phyloP scores from a whole-genome alignment of 2,329 filamentous ascomycete species.

The Sarocladium strictum region DNA sequence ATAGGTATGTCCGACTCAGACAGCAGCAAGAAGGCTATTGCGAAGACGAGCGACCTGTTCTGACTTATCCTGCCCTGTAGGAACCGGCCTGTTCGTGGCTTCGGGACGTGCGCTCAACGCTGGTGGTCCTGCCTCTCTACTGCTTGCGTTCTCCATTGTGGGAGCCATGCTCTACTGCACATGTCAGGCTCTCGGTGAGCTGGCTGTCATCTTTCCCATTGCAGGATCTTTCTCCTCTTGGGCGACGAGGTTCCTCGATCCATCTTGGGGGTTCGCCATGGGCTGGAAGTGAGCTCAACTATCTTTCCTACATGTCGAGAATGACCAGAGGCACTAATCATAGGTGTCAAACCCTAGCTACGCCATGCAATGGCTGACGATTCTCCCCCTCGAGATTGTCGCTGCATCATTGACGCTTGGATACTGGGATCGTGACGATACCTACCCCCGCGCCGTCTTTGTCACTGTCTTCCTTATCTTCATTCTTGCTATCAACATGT shows the following conservation, averaged over 20 bases:
- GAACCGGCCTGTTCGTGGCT: constrained; percentile 81
- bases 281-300: constrained; percentile 68
- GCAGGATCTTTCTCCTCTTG: constrained; percentile 89
- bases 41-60: no score
- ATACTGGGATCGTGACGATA: constrained; percentile 66
- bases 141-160: constrained; percentile 74
- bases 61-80: constrained; percentile 28
- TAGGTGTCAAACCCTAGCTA: constrained; percentile 46
- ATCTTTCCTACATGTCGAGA: constrained; percentile 4
- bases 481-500: constrained; percentile 79
- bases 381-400: constrained; percentile 80
- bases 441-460: constrained; percentile 67
- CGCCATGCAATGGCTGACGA: constrained; percentile 79
- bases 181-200: constrained; percentile 83
- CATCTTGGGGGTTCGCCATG: constrained; percentile 93
- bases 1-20: constrained; percentile 55
- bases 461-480: constrained; percentile 73
- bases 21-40: no score
- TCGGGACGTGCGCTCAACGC: constrained; percentile 64
- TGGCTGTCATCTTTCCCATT: constrained; percentile 85
- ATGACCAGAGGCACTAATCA: neutral
- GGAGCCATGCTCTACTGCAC: constrained; percentile 88
- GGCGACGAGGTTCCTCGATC: constrained; percentile 86
- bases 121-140: constrained; percentile 71
- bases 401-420: constrained; percentile 78